Percentiles rank a stretch among this genome's conserved stretches.
Evolutionary conservation across 441 rosid genomes (phyloP).

Genomic region (Populus hybrid): DNA sequence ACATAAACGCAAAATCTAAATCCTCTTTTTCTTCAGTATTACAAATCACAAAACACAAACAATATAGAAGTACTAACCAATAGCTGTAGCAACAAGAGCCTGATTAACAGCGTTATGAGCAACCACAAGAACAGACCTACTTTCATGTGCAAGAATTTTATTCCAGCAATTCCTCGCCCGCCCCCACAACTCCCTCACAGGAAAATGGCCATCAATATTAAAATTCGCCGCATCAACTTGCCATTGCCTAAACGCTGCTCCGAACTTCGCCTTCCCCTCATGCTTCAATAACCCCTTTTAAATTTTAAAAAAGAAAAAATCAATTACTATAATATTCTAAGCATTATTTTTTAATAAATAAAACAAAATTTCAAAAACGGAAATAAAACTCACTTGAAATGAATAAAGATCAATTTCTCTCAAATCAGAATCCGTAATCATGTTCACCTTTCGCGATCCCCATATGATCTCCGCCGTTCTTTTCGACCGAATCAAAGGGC

Average conservation of each 20-base stretch:
- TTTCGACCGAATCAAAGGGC: constrained; percentile 81
- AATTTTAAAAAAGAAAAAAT: background rate
- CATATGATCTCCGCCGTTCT: constrained; percentile 86
- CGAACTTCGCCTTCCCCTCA: constrained; percentile 71
- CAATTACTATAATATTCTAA: background rate
- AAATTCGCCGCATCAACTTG: constrained; percentile 79
- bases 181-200: constrained; percentile 84
- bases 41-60: constrained; percentile 3
- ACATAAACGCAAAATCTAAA: background rate
- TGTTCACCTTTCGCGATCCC: constrained; percentile 62
- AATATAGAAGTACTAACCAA: constrained; percentile 42
- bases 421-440: constrained; percentile 57
- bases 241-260: constrained; percentile 74
- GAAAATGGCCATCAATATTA: constrained; percentile 76
- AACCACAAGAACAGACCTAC: constrained; percentile 83
- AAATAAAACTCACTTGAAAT: constrained; percentile 33
- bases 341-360: too few species aligned
- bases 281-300: constrained; percentile 75
- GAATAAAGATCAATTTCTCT: constrained; percentile 94
- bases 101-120: constrained; percentile 97
- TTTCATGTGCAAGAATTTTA: constrained; percentile 62
- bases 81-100: constrained; percentile 82
- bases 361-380: background rate
- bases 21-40: background rate
- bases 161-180: constrained; percentile 75